phyloP scores from a whole-genome alignment of 345 rosid species.

The Eucalyptus cloeziana region DNA sequence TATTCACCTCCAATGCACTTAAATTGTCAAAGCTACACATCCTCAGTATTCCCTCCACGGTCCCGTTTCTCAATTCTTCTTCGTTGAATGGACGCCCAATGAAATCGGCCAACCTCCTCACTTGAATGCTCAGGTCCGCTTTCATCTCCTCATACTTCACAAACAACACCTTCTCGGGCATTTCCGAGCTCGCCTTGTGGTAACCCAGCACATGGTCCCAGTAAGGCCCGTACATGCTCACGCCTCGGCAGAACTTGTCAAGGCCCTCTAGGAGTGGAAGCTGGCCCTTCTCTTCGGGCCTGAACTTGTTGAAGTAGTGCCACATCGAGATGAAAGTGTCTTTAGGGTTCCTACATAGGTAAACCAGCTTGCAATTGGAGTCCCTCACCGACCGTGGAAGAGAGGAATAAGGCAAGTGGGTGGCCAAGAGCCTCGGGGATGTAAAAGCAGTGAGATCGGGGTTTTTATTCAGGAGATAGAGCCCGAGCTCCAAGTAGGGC shows the following conservation, averaged over 20 bases:
- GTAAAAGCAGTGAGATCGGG: not conserved
- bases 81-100: slow-evolving; percentile 10
- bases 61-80: not conserved
- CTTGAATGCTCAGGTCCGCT: not conserved
- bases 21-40: slow-evolving; percentile 24
- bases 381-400: not conserved
- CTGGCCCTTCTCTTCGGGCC: slow-evolving; percentile 5
- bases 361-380: slow-evolving; percentile 1
- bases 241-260: slow-evolving; percentile 19
- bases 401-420: not conserved
- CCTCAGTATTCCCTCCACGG: not conserved
- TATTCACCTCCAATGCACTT: slow-evolving; percentile 10
- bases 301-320: not conserved
- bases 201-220: slow-evolving; percentile 24
- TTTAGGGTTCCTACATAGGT: slow-evolving; percentile 4
- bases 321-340: not conserved
- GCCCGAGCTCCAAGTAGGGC: not conserved
- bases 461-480: not conserved
- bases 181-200: slow-evolving; percentile 8
- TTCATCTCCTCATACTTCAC: too few relatives aligned
- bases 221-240: slow-evolving; percentile 8
- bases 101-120: slow-evolving; percentile 19
- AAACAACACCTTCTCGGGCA: too few relatives aligned
- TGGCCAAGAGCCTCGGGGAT: not conserved
- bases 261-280: slow-evolving; percentile 10